Conservation (phyloP, 352 stramenopile genomes). For the Phytophthora citrophthora region DNA sequence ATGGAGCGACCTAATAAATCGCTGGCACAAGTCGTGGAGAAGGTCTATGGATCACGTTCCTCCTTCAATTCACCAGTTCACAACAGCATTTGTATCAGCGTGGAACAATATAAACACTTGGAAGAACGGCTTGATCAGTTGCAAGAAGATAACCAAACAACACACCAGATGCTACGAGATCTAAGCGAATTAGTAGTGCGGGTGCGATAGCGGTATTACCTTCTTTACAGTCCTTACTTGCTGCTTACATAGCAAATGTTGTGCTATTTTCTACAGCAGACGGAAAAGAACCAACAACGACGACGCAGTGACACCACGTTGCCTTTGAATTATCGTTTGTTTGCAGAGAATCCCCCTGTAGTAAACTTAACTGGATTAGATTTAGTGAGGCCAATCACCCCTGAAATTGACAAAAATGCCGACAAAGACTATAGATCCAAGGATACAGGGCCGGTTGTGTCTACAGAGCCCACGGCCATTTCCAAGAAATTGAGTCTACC, state of each 20-base stretch:
- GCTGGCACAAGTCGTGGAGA: neutral
- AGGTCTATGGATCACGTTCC: neutral
- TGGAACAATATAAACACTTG: slow-evolving; percentile 3
- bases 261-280: neutral
- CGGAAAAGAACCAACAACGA: neutral
- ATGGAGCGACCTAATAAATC: slow-evolving; percentile 2
- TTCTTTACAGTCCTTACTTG: too few relatives aligned
- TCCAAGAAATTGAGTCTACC: slow-evolving; percentile 17
- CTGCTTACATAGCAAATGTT: too few relatives aligned
- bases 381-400: neutral
- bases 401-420: neutral
- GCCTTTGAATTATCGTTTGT: neutral
- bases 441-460: neutral
- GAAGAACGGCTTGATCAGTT: slow-evolving; percentile 16
- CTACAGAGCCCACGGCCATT: neutral
- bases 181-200: slow-evolving; percentile 9
- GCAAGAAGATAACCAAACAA: slow-evolving; percentile 8
- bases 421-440: neutral
- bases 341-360: neutral
- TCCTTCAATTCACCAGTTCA: neutral
- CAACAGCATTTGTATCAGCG: slow-evolving; percentile 2
- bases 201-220: neutral
- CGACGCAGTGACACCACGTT: slow-evolving; percentile 3
- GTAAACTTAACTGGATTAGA: neutral
- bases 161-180: slow-evolving; percentile 14